Evolutionary conservation across 2,329 filamentous ascomycete species (phyloP).

Genomic region (Scedosporium boydii): DNA sequence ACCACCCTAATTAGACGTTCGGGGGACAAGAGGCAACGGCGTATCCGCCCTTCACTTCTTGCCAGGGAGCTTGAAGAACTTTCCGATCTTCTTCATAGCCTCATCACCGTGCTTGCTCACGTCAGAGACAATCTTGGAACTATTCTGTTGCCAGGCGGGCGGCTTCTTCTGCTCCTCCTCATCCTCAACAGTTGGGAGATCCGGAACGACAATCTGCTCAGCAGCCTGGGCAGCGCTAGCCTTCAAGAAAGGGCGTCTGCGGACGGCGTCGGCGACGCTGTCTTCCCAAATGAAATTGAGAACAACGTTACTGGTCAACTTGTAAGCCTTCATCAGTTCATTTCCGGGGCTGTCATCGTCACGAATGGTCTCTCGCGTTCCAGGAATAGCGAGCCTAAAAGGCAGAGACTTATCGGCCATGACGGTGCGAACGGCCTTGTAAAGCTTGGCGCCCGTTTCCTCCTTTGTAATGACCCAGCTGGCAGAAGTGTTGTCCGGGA

Average conservation of each 20-base stretch:
- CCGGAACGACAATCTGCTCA: constrained; percentile 55
- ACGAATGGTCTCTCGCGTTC: constrained; percentile 37
- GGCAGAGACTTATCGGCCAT: constrained; percentile 55
- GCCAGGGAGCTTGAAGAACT: constrained; percentile 62
- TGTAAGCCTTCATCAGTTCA: constrained; percentile 62
- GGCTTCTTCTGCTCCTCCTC: constrained; percentile 27
- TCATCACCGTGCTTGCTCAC: constrained; percentile 23
- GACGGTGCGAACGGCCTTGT: constrained; percentile 63
- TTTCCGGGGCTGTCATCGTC: constrained; percentile 36
- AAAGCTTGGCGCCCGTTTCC: constrained; percentile 63
- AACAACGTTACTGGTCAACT: constrained; percentile 55
- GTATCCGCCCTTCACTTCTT: constrained; percentile 47
- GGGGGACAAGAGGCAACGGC: too few relatives aligned
- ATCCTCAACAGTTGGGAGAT: constrained; percentile 31
- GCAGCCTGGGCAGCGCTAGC: constrained; percentile 49
- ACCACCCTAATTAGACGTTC: neutral
- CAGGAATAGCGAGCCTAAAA: constrained; percentile 63
- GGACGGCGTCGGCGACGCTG: constrained; percentile 43
- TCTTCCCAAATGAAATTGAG: constrained; percentile 70
- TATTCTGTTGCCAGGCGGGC: constrained; percentile 13
- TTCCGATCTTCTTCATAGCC: constrained; percentile 45
- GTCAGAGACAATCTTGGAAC: neutral
- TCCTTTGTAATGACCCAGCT: constrained; percentile 59
- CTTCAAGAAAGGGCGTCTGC: constrained; percentile 51
- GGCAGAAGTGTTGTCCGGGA: constrained; percentile 76